Percentiles rank a stretch among this genome's conserved stretches.
Conservation (phyloP, 2,329 filamentous ascomycete species). For the Paraconiothyrium brasiliense region DNA sequence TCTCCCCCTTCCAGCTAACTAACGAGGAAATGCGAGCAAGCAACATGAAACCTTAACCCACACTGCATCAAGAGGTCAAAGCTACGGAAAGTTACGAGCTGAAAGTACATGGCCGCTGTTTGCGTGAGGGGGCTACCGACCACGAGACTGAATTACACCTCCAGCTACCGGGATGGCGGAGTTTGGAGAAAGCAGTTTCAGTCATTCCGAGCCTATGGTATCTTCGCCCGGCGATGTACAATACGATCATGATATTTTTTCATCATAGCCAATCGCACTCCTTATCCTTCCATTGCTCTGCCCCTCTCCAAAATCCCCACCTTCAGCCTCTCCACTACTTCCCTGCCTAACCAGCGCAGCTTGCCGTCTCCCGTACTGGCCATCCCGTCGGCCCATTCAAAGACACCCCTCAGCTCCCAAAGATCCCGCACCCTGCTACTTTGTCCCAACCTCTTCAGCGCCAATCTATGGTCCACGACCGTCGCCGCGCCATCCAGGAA, state of each 20-base stretch:
- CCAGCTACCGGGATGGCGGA: too few relatives aligned
- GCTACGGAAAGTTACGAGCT: too few relatives aligned
- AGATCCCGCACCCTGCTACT: conserved; percentile 59
- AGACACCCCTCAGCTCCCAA: conserved; percentile 70
- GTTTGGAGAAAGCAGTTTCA: too few relatives aligned
- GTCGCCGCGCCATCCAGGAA: conserved; percentile 65
- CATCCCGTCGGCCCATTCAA: conserved; percentile 69
- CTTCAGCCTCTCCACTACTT: conserved; percentile 56
- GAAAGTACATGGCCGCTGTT: too few relatives aligned
- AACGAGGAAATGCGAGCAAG: too few relatives aligned
- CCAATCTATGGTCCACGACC: conserved; percentile 76
- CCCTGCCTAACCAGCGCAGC: conserved; percentile 64
- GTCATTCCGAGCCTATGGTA: too few relatives aligned
- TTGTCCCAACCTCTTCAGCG: conserved; percentile 60
- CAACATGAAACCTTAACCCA: too few relatives aligned
- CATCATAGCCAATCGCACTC: neutral
- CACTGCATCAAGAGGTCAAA: too few relatives aligned
- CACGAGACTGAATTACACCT: too few relatives aligned
- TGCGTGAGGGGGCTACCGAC: too few relatives aligned
- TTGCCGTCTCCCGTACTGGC: conserved; percentile 45
- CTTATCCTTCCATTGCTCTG: conserved; percentile 7
- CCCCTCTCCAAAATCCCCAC: conserved; percentile 23
- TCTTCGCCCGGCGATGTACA: neutral
- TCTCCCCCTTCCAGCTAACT: too few relatives aligned
- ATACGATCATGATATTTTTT: neutral